These are phyloP conservation scores for Fusarium bulbicola DNA, from an alignment of 2,329 filamentous ascomycete genomes.

Conservation along the genomic window DNA sequence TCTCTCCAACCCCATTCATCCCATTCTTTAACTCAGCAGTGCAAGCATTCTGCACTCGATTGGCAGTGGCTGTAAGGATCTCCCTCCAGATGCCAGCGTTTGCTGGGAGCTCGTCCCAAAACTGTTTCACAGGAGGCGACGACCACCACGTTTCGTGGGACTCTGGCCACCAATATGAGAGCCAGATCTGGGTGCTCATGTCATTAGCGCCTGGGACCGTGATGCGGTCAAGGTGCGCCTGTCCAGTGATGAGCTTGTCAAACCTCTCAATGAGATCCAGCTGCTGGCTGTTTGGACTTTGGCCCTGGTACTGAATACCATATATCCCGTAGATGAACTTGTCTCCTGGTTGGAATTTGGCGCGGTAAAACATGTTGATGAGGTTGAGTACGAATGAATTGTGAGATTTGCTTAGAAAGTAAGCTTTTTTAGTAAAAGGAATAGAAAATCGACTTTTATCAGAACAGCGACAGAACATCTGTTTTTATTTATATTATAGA, in stretches of 20 bases:
- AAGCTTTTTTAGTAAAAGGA: no score
- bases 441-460: no score
- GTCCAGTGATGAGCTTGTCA: background rate
- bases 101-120: background rate
- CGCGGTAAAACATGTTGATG: background rate
- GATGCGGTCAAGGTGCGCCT: background rate
- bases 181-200: background rate
- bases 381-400: background rate
- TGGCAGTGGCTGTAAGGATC: background rate
- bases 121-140: background rate
- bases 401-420: background rate
- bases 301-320: background rate
- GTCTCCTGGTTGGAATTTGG: background rate
- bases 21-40: background rate
- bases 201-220: background rate
- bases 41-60: background rate
- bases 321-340: background rate
- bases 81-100: background rate
- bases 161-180: background rate
- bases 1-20: background rate
- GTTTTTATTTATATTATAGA: background rate
- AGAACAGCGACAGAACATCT: background rate
- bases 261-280: background rate
- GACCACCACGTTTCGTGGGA: background rate
- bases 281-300: background rate